Conservation (phyloP, 192 early-diverging fungal genomes). For the Mortierella antarctica region DNA sequence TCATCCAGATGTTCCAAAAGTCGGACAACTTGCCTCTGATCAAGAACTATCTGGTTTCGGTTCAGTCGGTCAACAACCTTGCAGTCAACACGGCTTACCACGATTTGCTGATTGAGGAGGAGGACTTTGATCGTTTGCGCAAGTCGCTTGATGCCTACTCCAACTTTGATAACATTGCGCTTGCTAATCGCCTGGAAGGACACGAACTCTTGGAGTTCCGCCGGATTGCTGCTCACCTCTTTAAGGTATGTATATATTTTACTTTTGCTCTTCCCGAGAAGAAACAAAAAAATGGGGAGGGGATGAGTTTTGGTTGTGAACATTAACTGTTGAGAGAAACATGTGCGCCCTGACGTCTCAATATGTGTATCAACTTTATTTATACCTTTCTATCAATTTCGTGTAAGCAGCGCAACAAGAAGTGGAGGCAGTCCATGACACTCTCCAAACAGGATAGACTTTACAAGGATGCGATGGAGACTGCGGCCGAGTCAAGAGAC, state of each 20-base stretch:
- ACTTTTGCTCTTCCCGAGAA: no score
- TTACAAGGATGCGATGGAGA: conserved; percentile 99
- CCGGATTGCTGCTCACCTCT: conserved; percentile 95
- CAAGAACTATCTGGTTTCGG: conserved; percentile 94
- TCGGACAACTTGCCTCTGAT: conserved; percentile 97
- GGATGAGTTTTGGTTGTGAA: no score
- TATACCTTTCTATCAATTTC: no score
- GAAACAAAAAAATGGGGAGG: no score
- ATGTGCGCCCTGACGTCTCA: no score
- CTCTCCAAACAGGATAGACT: conserved; percentile 98
- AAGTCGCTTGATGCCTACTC: conserved; percentile 94
- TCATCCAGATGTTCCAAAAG: conserved; percentile 98
- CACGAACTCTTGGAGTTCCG: conserved; percentile 98
- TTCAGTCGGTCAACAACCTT: conserved; percentile 92
- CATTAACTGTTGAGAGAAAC: no score
- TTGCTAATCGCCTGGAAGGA: conserved; percentile 93
- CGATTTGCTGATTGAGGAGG: conserved; percentile 97
- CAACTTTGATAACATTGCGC: conserved; percentile 93
- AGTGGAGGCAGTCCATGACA: conserved; percentile 94
- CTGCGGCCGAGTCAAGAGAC: conserved; percentile 90
- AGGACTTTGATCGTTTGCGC: conserved; percentile 93
- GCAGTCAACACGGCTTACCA: conserved; percentile 96
- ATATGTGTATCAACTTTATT: no score
- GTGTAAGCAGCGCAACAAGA: conserved; percentile 77
- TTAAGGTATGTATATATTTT: conserved; percentile 61